Evolutionary conservation across 2,329 filamentous ascomycete genomes (phyloP).

Genomic region (Botrytis medusae): DNA sequence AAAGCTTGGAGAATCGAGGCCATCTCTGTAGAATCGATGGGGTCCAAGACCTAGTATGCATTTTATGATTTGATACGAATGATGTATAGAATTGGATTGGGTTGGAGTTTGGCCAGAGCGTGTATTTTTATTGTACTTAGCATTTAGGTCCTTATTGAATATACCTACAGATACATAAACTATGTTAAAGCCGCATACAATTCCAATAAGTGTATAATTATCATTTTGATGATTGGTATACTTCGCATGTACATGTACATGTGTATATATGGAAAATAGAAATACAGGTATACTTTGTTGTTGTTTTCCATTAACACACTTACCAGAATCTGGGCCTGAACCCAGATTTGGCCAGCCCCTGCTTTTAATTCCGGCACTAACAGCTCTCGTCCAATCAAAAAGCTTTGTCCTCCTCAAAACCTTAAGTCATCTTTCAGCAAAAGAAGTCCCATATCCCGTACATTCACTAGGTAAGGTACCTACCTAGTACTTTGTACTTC

Average conservation of each 20-base stretch:
- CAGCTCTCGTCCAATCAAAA: not conserved
- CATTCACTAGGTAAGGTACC: not conserved
- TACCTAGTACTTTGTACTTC: not conserved
- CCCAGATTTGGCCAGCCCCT: not conserved
- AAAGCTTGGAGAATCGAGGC: conserved; percentile 46
- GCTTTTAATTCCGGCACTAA: not conserved
- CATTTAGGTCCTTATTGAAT: not conserved
- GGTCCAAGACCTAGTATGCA: too few relatives aligned
- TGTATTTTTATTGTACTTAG: not conserved
- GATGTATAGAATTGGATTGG: not conserved
- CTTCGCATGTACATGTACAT: not conserved
- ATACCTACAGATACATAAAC: not conserved
- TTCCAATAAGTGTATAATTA: not conserved
- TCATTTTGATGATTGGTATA: not conserved
- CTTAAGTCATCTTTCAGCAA: conserved; percentile 2
- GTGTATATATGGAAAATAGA: not conserved
- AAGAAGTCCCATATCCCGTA: not conserved
- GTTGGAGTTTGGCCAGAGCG: not conserved
- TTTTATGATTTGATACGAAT: not conserved
- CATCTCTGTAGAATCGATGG: conserved; percentile 42
- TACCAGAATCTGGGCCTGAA: not conserved
- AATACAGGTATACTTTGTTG: not conserved
- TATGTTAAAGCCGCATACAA: not conserved
- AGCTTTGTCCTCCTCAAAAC: conserved; percentile 12
- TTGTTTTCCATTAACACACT: not conserved